Evolutionary conservation across 2,329 filamentous ascomycete genomes (phyloP).

Genomic region (Aspergillus calidoustus): DNA sequence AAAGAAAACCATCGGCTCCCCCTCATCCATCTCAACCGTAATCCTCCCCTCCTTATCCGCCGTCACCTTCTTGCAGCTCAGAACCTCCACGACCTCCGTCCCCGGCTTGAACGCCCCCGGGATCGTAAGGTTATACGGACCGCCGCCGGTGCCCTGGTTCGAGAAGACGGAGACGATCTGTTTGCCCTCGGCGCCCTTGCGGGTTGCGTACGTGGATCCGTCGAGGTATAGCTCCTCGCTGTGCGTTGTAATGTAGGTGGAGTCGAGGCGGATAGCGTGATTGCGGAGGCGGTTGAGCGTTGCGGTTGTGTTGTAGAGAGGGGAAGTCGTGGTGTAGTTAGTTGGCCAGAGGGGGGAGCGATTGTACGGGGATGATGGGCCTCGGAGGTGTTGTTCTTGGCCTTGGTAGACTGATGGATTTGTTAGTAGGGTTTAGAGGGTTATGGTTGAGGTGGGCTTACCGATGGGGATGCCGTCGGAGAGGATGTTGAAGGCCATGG

Average conservation of each 20-base stretch:
- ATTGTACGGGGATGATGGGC: conserved; percentile 52
- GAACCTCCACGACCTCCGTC: conserved; percentile 29
- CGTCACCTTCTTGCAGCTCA: conserved; percentile 31
- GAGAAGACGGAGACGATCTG: conserved; percentile 50
- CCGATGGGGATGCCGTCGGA: conserved; percentile 61
- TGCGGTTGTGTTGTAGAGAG: conserved; percentile 44
- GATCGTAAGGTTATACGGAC: conserved; percentile 35
- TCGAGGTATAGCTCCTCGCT: conserved; percentile 47
- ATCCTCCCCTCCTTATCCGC: conserved; percentile 28
- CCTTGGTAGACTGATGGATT: conserved; percentile 59
- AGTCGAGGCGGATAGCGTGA: conserved; percentile 41
- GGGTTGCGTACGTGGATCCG: conserved; percentile 45
- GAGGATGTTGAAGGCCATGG: conserved; percentile 65
- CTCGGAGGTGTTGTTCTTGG: conserved; percentile 64
- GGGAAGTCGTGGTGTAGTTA: conserved; percentile 42
- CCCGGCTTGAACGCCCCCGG: conserved; percentile 30
- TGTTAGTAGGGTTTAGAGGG: background rate
- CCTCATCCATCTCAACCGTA: conserved; percentile 30
- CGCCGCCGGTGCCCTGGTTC: conserved; percentile 42
- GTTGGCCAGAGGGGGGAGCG: conserved; percentile 60
- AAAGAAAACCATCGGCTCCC: conserved; percentile 36
- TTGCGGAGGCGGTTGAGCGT: conserved; percentile 50
- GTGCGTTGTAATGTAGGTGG: conserved; percentile 43
- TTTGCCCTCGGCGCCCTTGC: conserved; percentile 48
- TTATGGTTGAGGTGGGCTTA: conserved; percentile 1